Evolutionary conservation across 1,284 basidiomycete genomes (phyloP), one percentile per base, ranked within the genome.

Genomic region (Marasmius fiardii): DNA sequence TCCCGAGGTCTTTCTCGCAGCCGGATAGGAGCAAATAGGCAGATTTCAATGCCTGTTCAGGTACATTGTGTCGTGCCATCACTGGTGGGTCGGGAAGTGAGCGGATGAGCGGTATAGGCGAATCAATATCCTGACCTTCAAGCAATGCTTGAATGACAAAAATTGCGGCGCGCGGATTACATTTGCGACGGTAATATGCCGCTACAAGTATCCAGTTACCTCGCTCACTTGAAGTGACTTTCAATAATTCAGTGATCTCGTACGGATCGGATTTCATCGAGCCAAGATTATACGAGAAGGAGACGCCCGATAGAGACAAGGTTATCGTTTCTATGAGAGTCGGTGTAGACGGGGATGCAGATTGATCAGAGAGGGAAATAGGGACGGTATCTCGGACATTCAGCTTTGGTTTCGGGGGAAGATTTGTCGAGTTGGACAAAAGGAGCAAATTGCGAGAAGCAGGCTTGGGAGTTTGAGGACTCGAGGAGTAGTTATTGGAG

Each of bases 151-250:
- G 65, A 16, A 80, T 60, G 7, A 83, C 75, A 2, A 64, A 62
- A 24, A 78, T 69, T 1, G 82, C 80, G 43, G 76, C 74, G 8
- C 52, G 41, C n/a, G 73, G 61, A 54, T 79, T 75, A n/a, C 76
- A 75, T 33, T 62, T 71, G 21, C 79, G 69, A 31, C 81, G 77
- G 65, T 83, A 84, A 58, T 75, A 72, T 1, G 74, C 79, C 12
- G 68, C 81, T 8, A 80, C 77, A 14, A 77, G 69, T 73, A 84
- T 78, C 80, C 82, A 85, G 57, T 72, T 78, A 26, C 74, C 78
- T 44, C 77, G 71, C 55, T 79, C 78, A 37, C 72, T 73, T 3
- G 66, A 59, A 0, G 77, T 73, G 3, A 66, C 56, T 55, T 70
- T 74, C 8, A 85, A 67, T 3, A 81, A 64, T 45, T 71, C 64